phyloP scores from a whole-genome alignment of 148 eudicot genomes.

The Fagopyrum esculentum region DNA sequence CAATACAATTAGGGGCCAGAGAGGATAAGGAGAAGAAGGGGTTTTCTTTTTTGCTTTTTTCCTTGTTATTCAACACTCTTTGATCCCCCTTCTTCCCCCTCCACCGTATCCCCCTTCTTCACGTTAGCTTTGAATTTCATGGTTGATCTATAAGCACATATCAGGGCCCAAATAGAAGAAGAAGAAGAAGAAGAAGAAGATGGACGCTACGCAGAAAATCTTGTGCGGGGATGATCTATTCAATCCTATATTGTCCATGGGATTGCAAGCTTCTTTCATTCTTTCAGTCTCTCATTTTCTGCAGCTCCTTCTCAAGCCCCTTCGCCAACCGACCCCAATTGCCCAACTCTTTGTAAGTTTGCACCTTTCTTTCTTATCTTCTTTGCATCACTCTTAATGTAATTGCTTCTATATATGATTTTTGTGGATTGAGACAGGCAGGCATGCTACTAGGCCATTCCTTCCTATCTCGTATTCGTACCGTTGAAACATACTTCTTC shows the following conservation, averaged over 20 bases:
- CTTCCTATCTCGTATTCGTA: slow-evolving; percentile 39
- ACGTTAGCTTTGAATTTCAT: not conserved
- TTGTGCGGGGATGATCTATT: slow-evolving; percentile 51
- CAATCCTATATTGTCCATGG: slow-evolving; percentile 79
- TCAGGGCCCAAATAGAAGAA: not conserved
- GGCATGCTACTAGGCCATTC: slow-evolving; percentile 82
- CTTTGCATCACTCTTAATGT: not conserved
- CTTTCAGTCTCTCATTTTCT: slow-evolving; percentile 72
- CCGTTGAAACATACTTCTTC: slow-evolving; percentile 42
- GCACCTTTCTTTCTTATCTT: not conserved
- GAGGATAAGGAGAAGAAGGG: slow-evolving; percentile 6
- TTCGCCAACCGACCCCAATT: slow-evolving; percentile 79
- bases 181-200: slow-evolving; percentile 9
- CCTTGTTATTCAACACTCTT: not conserved
- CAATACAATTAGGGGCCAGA: not conserved
- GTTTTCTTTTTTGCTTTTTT: not conserved
- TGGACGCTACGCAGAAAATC: slow-evolving; percentile 45
- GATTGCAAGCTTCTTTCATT: slow-evolving; percentile 61
- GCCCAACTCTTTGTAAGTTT: slow-evolving; percentile 85
- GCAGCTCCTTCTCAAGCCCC: slow-evolving; percentile 63
- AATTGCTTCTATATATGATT: not conserved
- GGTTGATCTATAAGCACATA: not conserved
- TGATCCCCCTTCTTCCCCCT: not conserved
- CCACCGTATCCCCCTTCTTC: not conserved
- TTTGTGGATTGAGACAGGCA: slow-evolving; percentile 42